A percentile compares a stretch with the other conserved stretches of the same genome.
These are phyloP conservation scores for Raffaelea albimanens DNA, from an alignment of 2,329 filamentous ascomycete species.

Conservation along the genomic window DNA sequence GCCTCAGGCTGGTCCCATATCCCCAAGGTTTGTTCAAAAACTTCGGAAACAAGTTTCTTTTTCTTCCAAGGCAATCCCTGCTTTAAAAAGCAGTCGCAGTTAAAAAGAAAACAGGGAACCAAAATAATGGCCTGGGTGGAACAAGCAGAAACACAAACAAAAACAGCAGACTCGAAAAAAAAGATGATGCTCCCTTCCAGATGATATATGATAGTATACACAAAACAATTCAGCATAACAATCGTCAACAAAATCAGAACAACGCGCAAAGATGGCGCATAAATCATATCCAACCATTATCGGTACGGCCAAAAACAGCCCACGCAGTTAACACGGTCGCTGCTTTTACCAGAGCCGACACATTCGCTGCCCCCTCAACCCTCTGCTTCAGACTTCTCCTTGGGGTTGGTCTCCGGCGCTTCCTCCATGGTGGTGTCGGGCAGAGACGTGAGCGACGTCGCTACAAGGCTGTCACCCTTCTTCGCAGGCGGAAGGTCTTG, in stretches of 20 bases:
- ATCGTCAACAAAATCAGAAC: too few relatives aligned
- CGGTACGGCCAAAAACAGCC: not conserved
- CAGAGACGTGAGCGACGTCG: constrained; percentile 29
- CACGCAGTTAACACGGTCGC: too few relatives aligned
- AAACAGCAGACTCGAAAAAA: not conserved
- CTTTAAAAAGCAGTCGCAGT: not conserved
- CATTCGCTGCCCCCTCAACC: too few relatives aligned
- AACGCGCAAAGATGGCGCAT: not conserved
- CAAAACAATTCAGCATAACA: not conserved
- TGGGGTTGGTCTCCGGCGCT: not conserved
- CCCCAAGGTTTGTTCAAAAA: too few relatives aligned
- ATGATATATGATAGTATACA: constrained; percentile 2
- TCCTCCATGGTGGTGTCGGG: constrained; percentile 27
- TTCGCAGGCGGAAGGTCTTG: constrained; percentile 31
- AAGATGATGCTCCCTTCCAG: not conserved
- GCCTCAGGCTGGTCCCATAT: too few relatives aligned
- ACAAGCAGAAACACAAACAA: not conserved
- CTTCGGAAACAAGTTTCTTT: too few relatives aligned
- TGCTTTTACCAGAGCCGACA: too few relatives aligned
- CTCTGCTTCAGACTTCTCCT: not conserved
- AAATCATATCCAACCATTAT: too few relatives aligned
- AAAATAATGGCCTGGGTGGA: too few relatives aligned
- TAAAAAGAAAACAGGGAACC: not conserved
- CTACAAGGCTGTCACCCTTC: constrained; percentile 27
- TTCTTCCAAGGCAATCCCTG: too few relatives aligned